Percentiles rank a stretch among this genome's conserved stretches.
phyloP scores from a whole-genome alignment of 2,329 filamentous ascomycete genomes.

The Penicillium sp. region DNA sequence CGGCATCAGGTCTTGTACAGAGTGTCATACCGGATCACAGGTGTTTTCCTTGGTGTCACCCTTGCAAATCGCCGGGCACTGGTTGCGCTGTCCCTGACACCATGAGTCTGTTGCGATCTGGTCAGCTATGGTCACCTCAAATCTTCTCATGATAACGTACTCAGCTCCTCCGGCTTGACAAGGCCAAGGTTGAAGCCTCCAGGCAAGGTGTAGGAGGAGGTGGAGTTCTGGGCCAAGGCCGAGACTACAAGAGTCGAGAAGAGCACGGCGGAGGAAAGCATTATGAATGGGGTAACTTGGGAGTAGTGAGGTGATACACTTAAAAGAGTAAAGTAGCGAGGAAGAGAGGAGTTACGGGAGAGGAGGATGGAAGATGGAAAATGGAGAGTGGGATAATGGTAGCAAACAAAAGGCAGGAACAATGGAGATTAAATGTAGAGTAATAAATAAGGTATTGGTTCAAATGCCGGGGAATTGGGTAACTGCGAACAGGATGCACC shows the following conservation, averaged over 20 bases:
- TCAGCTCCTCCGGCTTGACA: constrained; percentile 38
- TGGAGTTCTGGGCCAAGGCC: constrained; percentile 36
- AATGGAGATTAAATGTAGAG: background rate
- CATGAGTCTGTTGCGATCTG: constrained; percentile 45
- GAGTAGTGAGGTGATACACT: background rate
- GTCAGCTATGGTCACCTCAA: background rate
- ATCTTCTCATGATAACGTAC: constrained; percentile 18
- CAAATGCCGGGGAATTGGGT: background rate
- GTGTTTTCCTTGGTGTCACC: constrained; percentile 51
- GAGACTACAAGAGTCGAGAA: constrained; percentile 49
- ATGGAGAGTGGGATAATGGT: background rate
- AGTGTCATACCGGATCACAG: constrained; percentile 54
- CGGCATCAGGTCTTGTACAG: background rate
- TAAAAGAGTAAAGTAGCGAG: background rate
- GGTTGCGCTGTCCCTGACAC: constrained; percentile 61
- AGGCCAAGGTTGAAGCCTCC: constrained; percentile 43
- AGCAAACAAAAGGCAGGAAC: constrained; percentile 6
- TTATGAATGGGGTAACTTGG: constrained; percentile 29
- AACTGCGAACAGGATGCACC: background rate
- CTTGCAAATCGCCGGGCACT: constrained; percentile 61
- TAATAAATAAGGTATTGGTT: background rate
- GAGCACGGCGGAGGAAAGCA: constrained; percentile 51
- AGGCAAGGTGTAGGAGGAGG: constrained; percentile 45
- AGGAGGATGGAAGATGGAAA: background rate
- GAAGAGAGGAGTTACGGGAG: background rate